Evolutionary conservation across 2,329 filamentous ascomycete species (phyloP), one percentile per base, ranked within the genome.

Genomic region (Diaporthe aspalathi): DNA sequence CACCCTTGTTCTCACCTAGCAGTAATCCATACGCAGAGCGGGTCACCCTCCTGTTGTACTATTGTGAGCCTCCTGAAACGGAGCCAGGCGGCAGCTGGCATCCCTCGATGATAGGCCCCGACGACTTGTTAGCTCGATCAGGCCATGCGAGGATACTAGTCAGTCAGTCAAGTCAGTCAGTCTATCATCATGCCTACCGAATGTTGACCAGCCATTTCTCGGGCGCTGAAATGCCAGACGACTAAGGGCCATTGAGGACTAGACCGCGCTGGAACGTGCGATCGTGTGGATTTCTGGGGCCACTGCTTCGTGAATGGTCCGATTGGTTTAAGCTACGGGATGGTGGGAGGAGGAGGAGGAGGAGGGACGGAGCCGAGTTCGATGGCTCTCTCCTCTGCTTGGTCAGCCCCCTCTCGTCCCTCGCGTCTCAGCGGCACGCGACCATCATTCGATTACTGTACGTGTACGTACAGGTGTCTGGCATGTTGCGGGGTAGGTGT

Each of bases 91-190:
- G 12, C 7, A 22, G 32, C 35, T 22, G 20, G 12, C 22, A 7
- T 35, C 32, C 27, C 12, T 29, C 40, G 20, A 63, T 63, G 17
- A 50, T 35, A 35, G 27, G 45, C 43, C 65, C 73, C 17, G 74
- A 68, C 47, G 70, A 70, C 40, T 54, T 74, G 27, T 71, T 24
- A 73, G 12, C 66, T 40, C 66, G 40, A 57, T 38, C 52, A 68
- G 66, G 52, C 53, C 53, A 68, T 57, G 66, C 43, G 52, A 24
- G 12, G 14, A 27, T 29, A n/a, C 65, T 29, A 67, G 66, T 68
- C 66, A 57, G 53, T 54, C 40, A 12, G 11, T 5, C 12, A n/a
- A n/a, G n/a, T n/a, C n/a, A n/a, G n/a, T 38, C 24, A 20, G 22
- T n/a, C 27, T 27, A 32, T 11, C 35, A 60, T 43, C 54, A 60